phyloP scores from a whole-genome alignment of 129 eudicot species.

The Arctium minus region DNA sequence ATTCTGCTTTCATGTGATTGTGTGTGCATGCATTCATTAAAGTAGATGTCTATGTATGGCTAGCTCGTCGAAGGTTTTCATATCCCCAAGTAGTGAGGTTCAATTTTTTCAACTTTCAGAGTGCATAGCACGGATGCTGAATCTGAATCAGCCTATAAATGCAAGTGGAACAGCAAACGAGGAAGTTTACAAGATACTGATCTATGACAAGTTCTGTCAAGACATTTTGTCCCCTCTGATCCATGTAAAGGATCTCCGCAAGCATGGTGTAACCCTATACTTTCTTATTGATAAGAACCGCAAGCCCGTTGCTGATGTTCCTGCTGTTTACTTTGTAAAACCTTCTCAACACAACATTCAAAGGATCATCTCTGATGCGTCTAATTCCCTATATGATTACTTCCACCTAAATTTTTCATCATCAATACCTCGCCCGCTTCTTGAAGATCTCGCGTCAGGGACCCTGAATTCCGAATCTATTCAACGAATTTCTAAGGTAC shows the following conservation, averaged over 20 bases:
- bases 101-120: conserved; percentile 42
- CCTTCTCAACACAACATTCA: conserved; percentile 61
- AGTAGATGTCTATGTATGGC: not conserved
- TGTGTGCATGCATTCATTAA: not conserved
- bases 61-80: not conserved
- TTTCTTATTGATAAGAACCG: conserved; percentile 87
- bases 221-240: conserved; percentile 84
- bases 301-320: conserved; percentile 84
- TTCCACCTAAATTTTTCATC: conserved; percentile 90
- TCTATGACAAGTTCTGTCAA: conserved; percentile 81
- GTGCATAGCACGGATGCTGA: conserved; percentile 84
- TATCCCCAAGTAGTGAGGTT: not conserved
- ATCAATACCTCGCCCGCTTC: conserved; percentile 69
- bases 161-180: conserved; percentile 66
- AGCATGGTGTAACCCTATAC: conserved; percentile 93
- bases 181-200: conserved; percentile 91
- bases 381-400: conserved; percentile 62
- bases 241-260: conserved; percentile 93
- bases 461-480: conserved; percentile 66
- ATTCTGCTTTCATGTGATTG: not conserved
- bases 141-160: conserved; percentile 85
- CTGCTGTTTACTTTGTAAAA: conserved; percentile 89
- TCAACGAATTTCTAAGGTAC: conserved; percentile 67
- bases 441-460: conserved; percentile 86
- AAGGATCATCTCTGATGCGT: conserved; percentile 68